Evolutionary conservation across 2,329 filamentous ascomycete species (phyloP).

Genomic region (Diaporthe citri): DNA sequence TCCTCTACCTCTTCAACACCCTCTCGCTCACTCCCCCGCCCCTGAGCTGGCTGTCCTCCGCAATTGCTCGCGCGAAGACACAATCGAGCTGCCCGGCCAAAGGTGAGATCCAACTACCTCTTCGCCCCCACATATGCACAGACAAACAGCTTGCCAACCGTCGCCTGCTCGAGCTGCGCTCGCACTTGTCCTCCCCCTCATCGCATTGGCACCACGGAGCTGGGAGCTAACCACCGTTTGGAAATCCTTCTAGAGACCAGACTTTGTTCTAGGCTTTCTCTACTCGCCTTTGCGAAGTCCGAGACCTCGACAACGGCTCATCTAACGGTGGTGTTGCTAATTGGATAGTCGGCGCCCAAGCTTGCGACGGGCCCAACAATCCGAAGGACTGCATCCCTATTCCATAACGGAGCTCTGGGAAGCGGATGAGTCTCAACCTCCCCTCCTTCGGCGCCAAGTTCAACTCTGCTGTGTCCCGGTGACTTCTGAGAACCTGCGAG

Average conservation of each 20-base stretch:
- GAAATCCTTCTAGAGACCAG: constrained; percentile 26
- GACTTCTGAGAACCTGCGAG: not conserved
- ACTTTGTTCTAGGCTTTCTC: constrained; percentile 31
- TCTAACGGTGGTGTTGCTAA: constrained; percentile 21
- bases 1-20: constrained; percentile 28
- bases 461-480: constrained; percentile 10
- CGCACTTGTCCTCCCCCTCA: constrained; percentile 22
- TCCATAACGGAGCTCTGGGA: not conserved
- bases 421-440: not conserved
- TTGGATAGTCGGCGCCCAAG: constrained; percentile 25
- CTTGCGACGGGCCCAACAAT: constrained; percentile 30
- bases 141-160: constrained; percentile 36
- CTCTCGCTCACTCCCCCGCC: constrained; percentile 21
- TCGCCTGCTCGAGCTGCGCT: constrained; percentile 31
- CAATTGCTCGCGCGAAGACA: constrained; percentile 32
- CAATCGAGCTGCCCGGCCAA: constrained; percentile 13
- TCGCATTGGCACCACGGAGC: constrained; percentile 24
- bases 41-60: constrained; percentile 28
- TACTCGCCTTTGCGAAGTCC: constrained; percentile 25
- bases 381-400: constrained; percentile 26
- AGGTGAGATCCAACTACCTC: constrained; percentile 29
- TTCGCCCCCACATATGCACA: constrained; percentile 37
- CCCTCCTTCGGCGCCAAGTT: not conserved
- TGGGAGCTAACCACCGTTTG: constrained; percentile 31
- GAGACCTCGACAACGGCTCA: constrained; percentile 27